Conservation (phyloP, 768 basidiomycete species). For the Pulveroboletus sp. region DNA sequence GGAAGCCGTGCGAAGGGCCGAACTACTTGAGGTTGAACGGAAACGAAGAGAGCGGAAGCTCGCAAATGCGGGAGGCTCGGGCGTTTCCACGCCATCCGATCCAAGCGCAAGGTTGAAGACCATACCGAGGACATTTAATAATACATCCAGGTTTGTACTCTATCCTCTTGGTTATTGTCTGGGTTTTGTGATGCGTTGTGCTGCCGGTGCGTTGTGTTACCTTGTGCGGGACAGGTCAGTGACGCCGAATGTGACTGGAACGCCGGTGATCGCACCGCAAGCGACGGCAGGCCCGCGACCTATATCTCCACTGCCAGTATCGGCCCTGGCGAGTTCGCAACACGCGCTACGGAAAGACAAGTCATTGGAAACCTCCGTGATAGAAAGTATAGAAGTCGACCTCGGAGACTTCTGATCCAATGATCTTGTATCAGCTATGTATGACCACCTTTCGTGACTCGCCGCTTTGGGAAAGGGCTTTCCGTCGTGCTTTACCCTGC, state of each 20-base stretch:
- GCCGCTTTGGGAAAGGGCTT: neutral
- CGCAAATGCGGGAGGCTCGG: conserved; percentile 36
- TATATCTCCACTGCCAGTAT: conserved; percentile 33
- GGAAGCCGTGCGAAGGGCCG: conserved; percentile 75
- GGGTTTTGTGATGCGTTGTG: conserved; percentile 19
- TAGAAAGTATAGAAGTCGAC: conserved; percentile 69
- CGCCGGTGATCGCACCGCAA: conserved; percentile 35
- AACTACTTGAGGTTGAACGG: conserved; percentile 62
- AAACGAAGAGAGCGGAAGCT: conserved; percentile 66
- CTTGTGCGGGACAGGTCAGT: conserved; percentile 22
- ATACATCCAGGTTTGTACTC: conserved; percentile 54
- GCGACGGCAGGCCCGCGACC: conserved; percentile 27
- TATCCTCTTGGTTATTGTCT: conserved; percentile 5
- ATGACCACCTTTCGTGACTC: neutral
- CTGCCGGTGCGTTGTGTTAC: conserved; percentile 6
- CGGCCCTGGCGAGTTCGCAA: conserved; percentile 23
- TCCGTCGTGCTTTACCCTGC: neutral
- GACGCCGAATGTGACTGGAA: conserved; percentile 49
- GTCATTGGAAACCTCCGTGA: conserved; percentile 51
- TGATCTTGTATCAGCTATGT: conserved; percentile 3
- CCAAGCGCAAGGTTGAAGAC: conserved; percentile 68
- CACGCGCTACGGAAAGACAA: conserved; percentile 32
- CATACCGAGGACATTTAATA: conserved; percentile 51
- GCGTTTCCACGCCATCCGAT: conserved; percentile 43
- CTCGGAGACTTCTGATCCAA: conserved; percentile 63